phyloP scores from a whole-genome alignment of 2,329 filamentous ascomycete genomes.

The Nannizziopsis arthrosporioides region DNA sequence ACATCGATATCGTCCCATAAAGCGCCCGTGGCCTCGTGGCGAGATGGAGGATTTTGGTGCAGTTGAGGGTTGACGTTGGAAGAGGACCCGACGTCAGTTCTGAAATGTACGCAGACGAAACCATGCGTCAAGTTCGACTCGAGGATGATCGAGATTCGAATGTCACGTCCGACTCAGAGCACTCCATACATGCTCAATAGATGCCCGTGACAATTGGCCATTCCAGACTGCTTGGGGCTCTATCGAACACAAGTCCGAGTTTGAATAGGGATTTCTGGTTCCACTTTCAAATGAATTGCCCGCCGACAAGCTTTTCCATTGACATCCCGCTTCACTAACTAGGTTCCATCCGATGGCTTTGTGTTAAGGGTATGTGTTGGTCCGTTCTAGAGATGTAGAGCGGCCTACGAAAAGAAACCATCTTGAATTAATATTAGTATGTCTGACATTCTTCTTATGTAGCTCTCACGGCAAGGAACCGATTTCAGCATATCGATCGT shows the following conservation, averaged over 20 bases:
- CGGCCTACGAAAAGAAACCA: background rate
- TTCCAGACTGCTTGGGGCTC: too few species aligned
- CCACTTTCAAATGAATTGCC: background rate
- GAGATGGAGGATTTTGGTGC: constrained; percentile 3
- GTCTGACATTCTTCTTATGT: constrained; percentile 1
- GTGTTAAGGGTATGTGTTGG: constrained; percentile 1
- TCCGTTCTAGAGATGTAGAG: background rate
- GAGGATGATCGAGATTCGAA: background rate
- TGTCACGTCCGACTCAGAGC: background rate
- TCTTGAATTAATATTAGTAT: background rate
- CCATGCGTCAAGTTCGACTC: background rate
- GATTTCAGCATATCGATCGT: background rate
- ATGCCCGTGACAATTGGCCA: too few species aligned
- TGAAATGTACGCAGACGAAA: constrained; percentile 13
- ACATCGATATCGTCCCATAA: background rate
- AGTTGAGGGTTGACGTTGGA: constrained; percentile 9
- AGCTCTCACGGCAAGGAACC: background rate
- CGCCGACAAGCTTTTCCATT: constrained; percentile 5
- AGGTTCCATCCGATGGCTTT: background rate
- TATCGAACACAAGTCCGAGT: too few species aligned
- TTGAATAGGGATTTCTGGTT: too few species aligned
- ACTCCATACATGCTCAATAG: background rate
- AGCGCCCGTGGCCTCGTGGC: background rate
- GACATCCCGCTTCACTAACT: background rate
- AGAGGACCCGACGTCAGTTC: constrained; percentile 10